Conservation (phyloP, 2,329 filamentous ascomycete genomes). For the Ceratocystis cacaofunesta region DNA sequence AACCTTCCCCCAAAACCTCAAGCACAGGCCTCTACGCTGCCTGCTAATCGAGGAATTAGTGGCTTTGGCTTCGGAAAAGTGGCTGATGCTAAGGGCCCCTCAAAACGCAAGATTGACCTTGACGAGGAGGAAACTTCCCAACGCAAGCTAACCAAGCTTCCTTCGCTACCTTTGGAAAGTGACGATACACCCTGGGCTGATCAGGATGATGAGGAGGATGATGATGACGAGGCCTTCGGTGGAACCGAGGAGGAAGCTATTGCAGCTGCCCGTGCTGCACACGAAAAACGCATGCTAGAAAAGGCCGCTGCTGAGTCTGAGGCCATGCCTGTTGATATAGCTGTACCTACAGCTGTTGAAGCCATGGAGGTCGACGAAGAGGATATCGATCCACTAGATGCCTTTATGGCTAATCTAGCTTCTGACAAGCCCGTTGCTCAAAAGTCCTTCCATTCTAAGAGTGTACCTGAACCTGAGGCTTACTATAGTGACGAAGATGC, state of each 20-base stretch:
- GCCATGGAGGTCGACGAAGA: slow-evolving; percentile 43
- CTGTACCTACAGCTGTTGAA: slow-evolving; percentile 23
- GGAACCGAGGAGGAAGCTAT: slow-evolving; percentile 78
- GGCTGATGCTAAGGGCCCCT: slow-evolving; percentile 45
- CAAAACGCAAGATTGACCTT: slow-evolving; percentile 65
- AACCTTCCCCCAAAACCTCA: slow-evolving; percentile 10
- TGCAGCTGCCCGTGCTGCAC: slow-evolving; percentile 69
- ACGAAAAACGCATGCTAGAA: slow-evolving; percentile 55
- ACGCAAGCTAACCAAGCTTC: slow-evolving; percentile 82
- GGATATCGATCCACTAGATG: slow-evolving; percentile 74
- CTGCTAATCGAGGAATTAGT: slow-evolving; percentile 56
- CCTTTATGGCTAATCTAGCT: slow-evolving; percentile 74
- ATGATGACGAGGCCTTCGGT: slow-evolving; percentile 58
- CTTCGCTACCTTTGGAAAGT: slow-evolving; percentile 54
- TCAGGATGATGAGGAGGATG: slow-evolving; percentile 54
- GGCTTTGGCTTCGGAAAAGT: slow-evolving; percentile 70
- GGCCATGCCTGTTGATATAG: slow-evolving; percentile 18
- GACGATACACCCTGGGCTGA: slow-evolving; percentile 46
- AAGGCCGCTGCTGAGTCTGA: slow-evolving; percentile 22
- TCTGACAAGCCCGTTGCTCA: slow-evolving; percentile 26
- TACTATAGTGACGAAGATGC: slow-evolving; percentile 81
- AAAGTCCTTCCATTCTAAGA: slow-evolving; percentile 25
- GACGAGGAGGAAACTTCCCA: slow-evolving; percentile 77
- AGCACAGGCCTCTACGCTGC: slow-evolving; percentile 38
- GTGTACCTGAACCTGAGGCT: slow-evolving; percentile 57